phyloP scores from a whole-genome alignment of 129 eudicot species.

The Centella asiatica region DNA sequence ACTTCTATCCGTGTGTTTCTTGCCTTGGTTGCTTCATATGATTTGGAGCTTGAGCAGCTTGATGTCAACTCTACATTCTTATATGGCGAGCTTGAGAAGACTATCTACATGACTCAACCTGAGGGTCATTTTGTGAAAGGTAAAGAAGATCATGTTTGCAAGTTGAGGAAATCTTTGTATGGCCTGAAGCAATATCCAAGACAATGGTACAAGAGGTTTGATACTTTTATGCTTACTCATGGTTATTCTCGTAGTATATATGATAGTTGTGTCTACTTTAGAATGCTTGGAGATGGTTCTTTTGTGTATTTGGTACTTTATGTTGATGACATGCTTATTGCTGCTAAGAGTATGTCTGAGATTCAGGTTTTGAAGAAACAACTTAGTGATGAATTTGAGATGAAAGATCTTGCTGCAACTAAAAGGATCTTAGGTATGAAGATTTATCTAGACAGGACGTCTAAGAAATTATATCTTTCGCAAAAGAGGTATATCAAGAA shows the following conservation, averaged over 20 bases:
- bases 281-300: no score
- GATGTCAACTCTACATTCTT: neutral
- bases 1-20: neutral
- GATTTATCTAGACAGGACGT: neutral
- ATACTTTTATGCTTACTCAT: neutral
- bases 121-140: neutral
- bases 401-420: no score
- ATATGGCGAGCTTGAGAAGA: neutral
- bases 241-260: neutral
- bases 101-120: no score
- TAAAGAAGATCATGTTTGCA: no score
- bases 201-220: no score
- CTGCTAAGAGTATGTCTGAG: neutral
- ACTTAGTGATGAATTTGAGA: no score
- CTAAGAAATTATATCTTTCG: neutral
- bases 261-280: no score
- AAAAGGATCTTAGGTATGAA: no score
- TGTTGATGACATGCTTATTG: neutral
- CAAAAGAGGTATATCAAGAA: neutral
- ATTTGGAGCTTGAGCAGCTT: neutral
- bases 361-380: neutral
- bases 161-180: no score
- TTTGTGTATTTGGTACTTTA: no score
- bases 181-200: no score
- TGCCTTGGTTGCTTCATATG: neutral